These are phyloP conservation scores for Fusarium paranaense DNA, from an alignment of 2,329 filamentous ascomycete species.

Conservation along the genomic window DNA sequence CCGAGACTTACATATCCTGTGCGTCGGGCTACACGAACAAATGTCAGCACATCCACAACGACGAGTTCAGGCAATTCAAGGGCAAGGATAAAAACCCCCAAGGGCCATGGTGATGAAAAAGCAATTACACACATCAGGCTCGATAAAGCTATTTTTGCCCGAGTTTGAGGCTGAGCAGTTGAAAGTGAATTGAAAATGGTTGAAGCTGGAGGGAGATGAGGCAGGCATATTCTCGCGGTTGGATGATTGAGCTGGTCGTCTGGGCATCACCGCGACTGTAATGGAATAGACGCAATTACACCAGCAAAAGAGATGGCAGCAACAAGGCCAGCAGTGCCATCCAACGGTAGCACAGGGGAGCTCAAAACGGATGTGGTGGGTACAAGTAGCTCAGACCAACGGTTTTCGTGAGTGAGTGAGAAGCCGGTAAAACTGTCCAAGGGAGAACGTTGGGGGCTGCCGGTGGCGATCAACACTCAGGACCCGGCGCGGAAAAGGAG, in stretches of 20 bases:
- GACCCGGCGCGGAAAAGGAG: conserved; percentile 4
- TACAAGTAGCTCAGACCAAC: conserved; percentile 6
- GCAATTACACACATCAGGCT: conserved; percentile 47
- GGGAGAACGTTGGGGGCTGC: conserved; percentile 28
- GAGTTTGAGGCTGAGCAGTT: conserved; percentile 42
- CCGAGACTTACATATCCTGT: conserved; percentile 39
- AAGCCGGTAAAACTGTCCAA: conserved; percentile 23
- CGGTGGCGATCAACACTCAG: conserved; percentile 31
- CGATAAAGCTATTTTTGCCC: conserved; percentile 46
- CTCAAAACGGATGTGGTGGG: conserved; percentile 10
- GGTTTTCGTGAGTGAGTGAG: conserved; percentile 10
- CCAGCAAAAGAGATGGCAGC: background rate
- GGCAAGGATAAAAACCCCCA: background rate
- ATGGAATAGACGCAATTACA: conserved; percentile 7
- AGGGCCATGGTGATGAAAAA: background rate
- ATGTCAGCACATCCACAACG: conserved; percentile 29
- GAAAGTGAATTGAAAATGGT: conserved; percentile 51
- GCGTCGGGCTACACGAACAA: conserved; percentile 35
- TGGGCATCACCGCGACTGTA: conserved; percentile 29
- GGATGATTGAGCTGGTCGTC: conserved; percentile 15
- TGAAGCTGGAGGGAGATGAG: conserved; percentile 31
- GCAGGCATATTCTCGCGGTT: conserved; percentile 22
- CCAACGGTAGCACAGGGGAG: background rate
- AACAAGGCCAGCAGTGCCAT: conserved; percentile 1
- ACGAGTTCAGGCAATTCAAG: background rate